Conservation (phyloP, 345 rosid genomes). For the Cochlearia excelsa region DNA sequence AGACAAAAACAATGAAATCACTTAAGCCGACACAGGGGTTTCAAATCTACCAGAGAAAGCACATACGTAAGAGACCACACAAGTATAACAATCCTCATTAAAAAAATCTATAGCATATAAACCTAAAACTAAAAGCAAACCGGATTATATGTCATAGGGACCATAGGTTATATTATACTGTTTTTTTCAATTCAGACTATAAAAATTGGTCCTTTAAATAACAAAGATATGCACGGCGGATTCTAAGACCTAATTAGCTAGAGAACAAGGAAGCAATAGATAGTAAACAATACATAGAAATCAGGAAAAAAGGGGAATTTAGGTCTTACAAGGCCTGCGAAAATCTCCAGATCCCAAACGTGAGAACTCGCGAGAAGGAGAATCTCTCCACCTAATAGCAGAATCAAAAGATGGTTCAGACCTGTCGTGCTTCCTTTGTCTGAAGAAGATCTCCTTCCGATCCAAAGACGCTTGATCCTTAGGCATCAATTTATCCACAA, state of each 20-base stretch:
- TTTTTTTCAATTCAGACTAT: too few species aligned
- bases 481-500: constrained; percentile 69
- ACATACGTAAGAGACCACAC: too few species aligned
- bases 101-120: too few species aligned
- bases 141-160: too few species aligned
- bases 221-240: too few species aligned
- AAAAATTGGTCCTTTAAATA: too few species aligned
- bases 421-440: constrained; percentile 88
- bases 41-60: too few species aligned
- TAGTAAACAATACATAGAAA: background rate
- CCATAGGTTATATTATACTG: too few species aligned
- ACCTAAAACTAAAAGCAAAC: too few species aligned
- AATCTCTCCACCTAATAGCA: constrained; percentile 71
- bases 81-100: too few species aligned
- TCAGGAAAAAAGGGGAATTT: background rate
- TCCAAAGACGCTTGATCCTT: constrained; percentile 87
- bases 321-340: constrained; percentile 65
- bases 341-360: constrained; percentile 76
- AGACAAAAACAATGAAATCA: too few species aligned
- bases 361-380: constrained; percentile 49
- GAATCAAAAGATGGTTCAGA: constrained; percentile 53
- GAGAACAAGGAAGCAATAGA: background rate
- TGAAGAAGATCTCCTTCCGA: constrained; percentile 77
- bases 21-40: too few species aligned
- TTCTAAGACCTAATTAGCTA: constrained; percentile 23